Base-by-base conservation (phyloP, 169 alveolate species). In the Cystoisospora suis region DNA sequence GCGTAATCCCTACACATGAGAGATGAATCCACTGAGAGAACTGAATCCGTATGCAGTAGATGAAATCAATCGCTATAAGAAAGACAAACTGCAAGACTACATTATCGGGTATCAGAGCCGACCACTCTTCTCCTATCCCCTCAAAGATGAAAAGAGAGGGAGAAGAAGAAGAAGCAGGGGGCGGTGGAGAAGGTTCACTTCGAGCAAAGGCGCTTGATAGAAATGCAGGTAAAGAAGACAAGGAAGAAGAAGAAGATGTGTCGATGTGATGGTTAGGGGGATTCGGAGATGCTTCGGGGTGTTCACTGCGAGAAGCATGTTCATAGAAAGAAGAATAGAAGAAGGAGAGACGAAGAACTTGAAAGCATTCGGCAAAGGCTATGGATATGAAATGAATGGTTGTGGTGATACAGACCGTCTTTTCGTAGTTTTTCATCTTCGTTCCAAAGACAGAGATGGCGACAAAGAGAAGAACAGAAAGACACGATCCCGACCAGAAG, bases 311-410 rank as follows among this genome's bases (percentile, higher is more conserved):
- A n/a, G n/a, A n/a, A n/a, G n/a, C n/a, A n/a, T n/a, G n/a, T n/a
- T n/a, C n/a, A n/a, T n/a, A n/a, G n/a, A n/a, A n/a, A n/a, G 61
- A 9, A 49, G 61, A 49, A 9, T 9, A 49, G 61, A 20, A 12
- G 61, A 49, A 49, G 61, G 77, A 65, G 77, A 27, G n/a, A 3
- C 77, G 77, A 2, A 65, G 77, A 15, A n/a, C 77, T 44, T 65
- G 77, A 44, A 65, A 65, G 77, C 77, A 65, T n/a, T 65, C 77
- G 77, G 42, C 77, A 44, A 4, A n/a, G 40, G 77, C 77, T 20
- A 65, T 36, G 0, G 77, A 36, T 9, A n/a, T 17, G 40, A 65
- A 65, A 27, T 65, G 1, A 1, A 65, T n/a, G n/a, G 77, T 44
- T 2, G 77, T 65, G 45, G 34, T 23, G 36, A 4, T 3, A 44